Percentiles rank a stretch among this genome's conserved stretches.
Evolutionary conservation across 2,329 filamentous ascomycete species (phyloP).

Genomic region (Botrytis sinoallii): DNA sequence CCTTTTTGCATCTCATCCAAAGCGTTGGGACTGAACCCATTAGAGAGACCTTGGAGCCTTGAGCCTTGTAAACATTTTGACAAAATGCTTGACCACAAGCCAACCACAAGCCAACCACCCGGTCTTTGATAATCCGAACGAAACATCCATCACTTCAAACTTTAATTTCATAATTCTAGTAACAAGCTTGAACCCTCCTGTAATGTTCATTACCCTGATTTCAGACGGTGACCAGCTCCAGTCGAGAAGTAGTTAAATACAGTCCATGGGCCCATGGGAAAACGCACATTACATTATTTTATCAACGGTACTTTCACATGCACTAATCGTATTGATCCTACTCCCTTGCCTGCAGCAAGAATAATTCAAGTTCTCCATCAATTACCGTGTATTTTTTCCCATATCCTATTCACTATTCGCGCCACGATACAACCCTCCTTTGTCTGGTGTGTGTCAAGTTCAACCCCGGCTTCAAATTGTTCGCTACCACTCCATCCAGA

Average conservation of each 20-base stretch:
- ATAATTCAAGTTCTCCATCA: not conserved
- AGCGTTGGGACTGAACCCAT: slow-evolving; percentile 17
- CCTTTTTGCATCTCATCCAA: slow-evolving; percentile 8
- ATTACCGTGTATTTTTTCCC: not conserved
- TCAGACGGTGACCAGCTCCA: not conserved
- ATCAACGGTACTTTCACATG: not conserved
- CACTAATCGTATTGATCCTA: not conserved
- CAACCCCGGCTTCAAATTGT: not conserved
- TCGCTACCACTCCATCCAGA: not conserved
- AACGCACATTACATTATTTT: not conserved
- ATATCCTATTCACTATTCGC: not conserved
- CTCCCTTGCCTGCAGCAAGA: not conserved
- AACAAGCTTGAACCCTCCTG: slow-evolving; percentile 14
- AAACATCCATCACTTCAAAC: slow-evolving; percentile 15
- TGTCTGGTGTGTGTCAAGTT: not conserved
- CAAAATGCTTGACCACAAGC: not conserved
- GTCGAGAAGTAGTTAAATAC: slow-evolving; percentile 3
- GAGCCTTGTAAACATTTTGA: slow-evolving; percentile 10
- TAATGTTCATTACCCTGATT: not conserved
- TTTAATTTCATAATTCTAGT: slow-evolving; percentile 4
- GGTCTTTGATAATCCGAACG: slow-evolving; percentile 15
- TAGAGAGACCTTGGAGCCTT: not conserved
- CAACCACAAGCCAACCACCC: not conserved
- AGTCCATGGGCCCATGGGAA: not conserved
- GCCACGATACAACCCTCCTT: slow-evolving; percentile 11